Evolutionary conservation across 805 yeast species (phyloP), one percentile per base, ranked within the genome.

Genomic region (Ogataea methanolica): DNA sequence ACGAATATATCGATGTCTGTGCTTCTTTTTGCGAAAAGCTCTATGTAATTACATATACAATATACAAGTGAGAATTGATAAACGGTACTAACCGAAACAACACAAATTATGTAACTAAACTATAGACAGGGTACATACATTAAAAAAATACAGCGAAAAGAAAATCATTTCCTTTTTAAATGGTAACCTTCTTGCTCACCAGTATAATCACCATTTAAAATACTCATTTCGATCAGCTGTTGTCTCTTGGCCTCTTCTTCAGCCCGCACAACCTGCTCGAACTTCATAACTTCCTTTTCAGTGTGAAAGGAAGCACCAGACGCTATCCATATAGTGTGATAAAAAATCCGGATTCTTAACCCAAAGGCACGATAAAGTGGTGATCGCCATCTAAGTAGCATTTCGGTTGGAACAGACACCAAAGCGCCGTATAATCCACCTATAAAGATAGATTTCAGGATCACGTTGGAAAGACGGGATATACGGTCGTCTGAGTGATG

Each of bases 381-480:
- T 1, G 70, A 68, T 37, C 64, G 55, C 72, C 72, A 68, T 38
- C 68, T 50, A 3, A 68, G 51, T 2, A 68, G 37, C 33, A 67
- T 48, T 46, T 68, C 71, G 3, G 70, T 56, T 1, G 72, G 72
- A 17, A 68, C 62, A 11, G 72, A 66, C 31, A 68, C 55, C 44
- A 68, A 50, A 3, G 72, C 69, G 16, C 72, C 72, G 43, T 68
- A 68, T 12, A 67, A 50, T 6, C 65, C 71, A 23, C 72, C 72
- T 14, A 57, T 52, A 21, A 66, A 46, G 5, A 65, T 66, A 5
- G 70, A 61, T 43, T 60, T 58, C 8, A 60, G n/a, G 7, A 68
- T 66, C 14, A 66, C 60, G 33, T 51, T 47, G 7, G 62, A 56
- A 11, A 67, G 52, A 39, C 62, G 47, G 34, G 50, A 48, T 4